A percentile compares a stretch with the other conserved stretches of the same genome.
Conservation (phyloP, 169 alveolate genomes). For the Plasmodium berghei region DNA sequence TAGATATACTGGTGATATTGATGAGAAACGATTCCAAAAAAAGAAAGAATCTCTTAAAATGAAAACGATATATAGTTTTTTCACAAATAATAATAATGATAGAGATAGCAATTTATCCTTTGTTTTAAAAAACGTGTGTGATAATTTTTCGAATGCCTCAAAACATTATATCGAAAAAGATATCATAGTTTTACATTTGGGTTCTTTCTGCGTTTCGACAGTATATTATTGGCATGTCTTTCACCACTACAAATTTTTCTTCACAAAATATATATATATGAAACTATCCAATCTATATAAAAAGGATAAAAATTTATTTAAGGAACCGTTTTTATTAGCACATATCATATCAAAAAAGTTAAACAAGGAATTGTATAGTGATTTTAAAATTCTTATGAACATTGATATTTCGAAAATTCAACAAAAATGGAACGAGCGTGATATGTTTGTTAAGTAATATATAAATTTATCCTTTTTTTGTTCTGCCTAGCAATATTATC, state of each 20-base stretch:
- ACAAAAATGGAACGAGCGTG: conserved; percentile 29
- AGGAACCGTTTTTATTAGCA: conserved; percentile 68
- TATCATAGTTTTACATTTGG: conserved; percentile 67
- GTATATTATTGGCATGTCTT: conserved; percentile 76
- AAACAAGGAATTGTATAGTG: conserved; percentile 40
- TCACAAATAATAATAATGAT: conserved; percentile 3
- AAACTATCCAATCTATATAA: conserved; percentile 24
- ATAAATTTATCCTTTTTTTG: neutral
- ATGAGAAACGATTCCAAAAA: conserved; percentile 43
- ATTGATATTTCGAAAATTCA: conserved; percentile 72
- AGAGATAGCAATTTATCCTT: conserved; percentile 25
- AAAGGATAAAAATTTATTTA: conserved; percentile 47
- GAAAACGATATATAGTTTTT: neutral
- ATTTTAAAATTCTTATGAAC: conserved; percentile 50
- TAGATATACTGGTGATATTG: conserved; percentile 31
- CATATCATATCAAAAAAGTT: conserved; percentile 48
- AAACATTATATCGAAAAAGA: conserved; percentile 68
- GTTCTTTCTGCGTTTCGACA: conserved; percentile 56
- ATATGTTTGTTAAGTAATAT: neutral
- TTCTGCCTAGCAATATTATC: neutral
- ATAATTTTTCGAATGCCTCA: conserved; percentile 22
- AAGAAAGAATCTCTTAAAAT: conserved; percentile 8
- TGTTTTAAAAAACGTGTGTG: conserved; percentile 46
- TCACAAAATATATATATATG: conserved; percentile 63
- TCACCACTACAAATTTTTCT: conserved; percentile 71